Evolutionary conservation across 495 filamentous ascomycete genomes (phyloP).

Genomic region (Friedmanniomyces endolithicus): DNA sequence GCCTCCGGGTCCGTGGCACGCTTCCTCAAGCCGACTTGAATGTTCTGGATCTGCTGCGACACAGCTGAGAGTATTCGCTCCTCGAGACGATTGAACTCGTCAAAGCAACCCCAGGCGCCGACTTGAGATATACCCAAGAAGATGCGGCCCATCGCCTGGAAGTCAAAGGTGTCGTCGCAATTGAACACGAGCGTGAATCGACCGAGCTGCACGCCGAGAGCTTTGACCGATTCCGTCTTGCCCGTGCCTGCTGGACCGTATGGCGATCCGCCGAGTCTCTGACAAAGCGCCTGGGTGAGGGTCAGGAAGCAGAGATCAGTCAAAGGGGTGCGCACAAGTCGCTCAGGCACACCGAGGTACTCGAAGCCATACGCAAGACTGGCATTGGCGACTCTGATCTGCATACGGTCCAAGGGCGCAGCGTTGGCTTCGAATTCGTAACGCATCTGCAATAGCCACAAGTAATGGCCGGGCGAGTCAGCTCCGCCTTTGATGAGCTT

Average conservation of each 20-base stretch:
- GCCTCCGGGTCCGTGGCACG: slow-evolving; percentile 62
- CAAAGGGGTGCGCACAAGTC: slow-evolving; percentile 87
- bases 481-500: slow-evolving; percentile 67
- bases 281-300: slow-evolving; percentile 86
- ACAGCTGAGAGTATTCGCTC: slow-evolving; percentile 95
- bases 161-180: slow-evolving; percentile 98
- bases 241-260: slow-evolving; percentile 98
- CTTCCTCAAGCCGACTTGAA: slow-evolving; percentile 84
- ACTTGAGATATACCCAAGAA: slow-evolving; percentile 99
- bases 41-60: slow-evolving; percentile 97
- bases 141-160: slow-evolving; percentile 98
- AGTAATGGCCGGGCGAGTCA: slow-evolving; percentile 63
- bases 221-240: slow-evolving; percentile 98
- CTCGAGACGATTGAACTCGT: slow-evolving; percentile 97
- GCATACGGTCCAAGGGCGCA: slow-evolving; percentile 68
- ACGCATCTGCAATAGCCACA: slow-evolving; percentile 97
- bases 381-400: slow-evolving; percentile 94
- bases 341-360: slow-evolving; percentile 89
- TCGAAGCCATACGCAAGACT: slow-evolving; percentile 93
- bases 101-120: slow-evolving; percentile 98
- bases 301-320: slow-evolving; percentile 98
- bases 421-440: slow-evolving; percentile 77
- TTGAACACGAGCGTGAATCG: slow-evolving; percentile 97
- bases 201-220: slow-evolving; percentile 87
- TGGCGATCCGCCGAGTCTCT: slow-evolving; percentile 88